Base-by-base conservation (phyloP, 306 rosid genomes). In the Hylodesmum podocarpum region DNA sequence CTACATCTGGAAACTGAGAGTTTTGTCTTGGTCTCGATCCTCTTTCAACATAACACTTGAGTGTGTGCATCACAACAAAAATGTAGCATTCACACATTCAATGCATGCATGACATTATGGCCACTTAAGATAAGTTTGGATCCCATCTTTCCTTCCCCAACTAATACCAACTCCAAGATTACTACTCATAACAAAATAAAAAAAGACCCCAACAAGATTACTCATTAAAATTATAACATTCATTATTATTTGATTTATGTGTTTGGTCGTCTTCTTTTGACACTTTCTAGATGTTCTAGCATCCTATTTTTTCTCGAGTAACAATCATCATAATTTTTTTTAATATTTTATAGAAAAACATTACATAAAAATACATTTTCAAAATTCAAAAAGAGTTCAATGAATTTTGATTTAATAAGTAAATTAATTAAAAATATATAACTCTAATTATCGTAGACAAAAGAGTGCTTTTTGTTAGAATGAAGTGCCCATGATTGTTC, bases 401-500 rank as follows among this genome's bases (percentile, higher is more conserved):
- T 46, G n/a, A 39, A 8, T 39, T 46, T 46, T 46, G 4, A 15
- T 15, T 46, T 43, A 13, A 1, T 13, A 10, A 39, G 43, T 39
- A 3, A 39, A 39, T 8, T 39, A 39, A 39, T 1, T 8, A 43
- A 2, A 43, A 43, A 14, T 14, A 43, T 36, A n/a, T 15, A 15
- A 46, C 2, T 46, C 2, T 7, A 46, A 46, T 46, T 46, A 0
- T 46, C 19, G 21, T 46, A n/a, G 51, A 15, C 0, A 13, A 13
- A 46, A 47, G 24, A 47, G 24, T 47, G 22, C 53, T 9, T 47
- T 27, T 57, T 13, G 11, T 61, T 15, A 4, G 62, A 75, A 82
- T 57, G 77, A 85, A 70, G 51, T 61, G 50, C 33, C 68, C 66
- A 69, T 41, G 10, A 29, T 41, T 19, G 49, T 8, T 50, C 64